These are phyloP conservation scores for Aspergillus sclerotiicarbonarius DNA, from an alignment of 495 filamentous ascomycete species.

Conservation along the genomic window DNA sequence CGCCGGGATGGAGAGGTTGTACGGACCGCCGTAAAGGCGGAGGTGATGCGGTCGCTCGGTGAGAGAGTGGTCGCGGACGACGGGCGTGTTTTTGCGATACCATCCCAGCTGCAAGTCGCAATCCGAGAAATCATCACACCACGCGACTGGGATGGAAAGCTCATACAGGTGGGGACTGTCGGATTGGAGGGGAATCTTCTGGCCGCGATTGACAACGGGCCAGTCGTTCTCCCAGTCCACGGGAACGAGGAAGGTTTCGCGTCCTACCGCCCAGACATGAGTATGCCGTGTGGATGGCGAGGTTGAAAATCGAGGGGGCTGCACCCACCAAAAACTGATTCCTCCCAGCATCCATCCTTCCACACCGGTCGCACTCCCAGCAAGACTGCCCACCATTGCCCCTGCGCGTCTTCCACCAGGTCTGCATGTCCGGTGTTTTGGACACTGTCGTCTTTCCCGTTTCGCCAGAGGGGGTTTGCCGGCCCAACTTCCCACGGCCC, in stretches of 20 bases:
- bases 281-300: background rate
- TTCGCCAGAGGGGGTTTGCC: slow-evolving; percentile 39
- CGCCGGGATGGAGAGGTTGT: slow-evolving; percentile 38
- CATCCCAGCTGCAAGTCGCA: slow-evolving; percentile 32
- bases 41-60: slow-evolving; percentile 34
- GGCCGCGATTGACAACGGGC: slow-evolving; percentile 45
- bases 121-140: slow-evolving; percentile 41
- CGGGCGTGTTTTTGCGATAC: slow-evolving; percentile 44
- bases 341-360: slow-evolving; percentile 28
- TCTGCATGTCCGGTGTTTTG: slow-evolving; percentile 46
- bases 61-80: slow-evolving; percentile 34
- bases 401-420: slow-evolving; percentile 43
- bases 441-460: slow-evolving; percentile 33
- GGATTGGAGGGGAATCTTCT: slow-evolving; percentile 39
- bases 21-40: slow-evolving; percentile 41
- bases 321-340: slow-evolving; percentile 39
- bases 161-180: slow-evolving; percentile 29
- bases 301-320: background rate
- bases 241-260: slow-evolving; percentile 47
- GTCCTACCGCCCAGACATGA: slow-evolving; percentile 23
- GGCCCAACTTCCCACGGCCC: slow-evolving; percentile 55
- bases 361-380: slow-evolving; percentile 41
- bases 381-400: slow-evolving; percentile 46
- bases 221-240: slow-evolving; percentile 48
- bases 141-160: slow-evolving; percentile 20